Evolutionary conservation across 371 early-diverging fungal genomes (phyloP).

Genomic region (Sporodiniella umbellata): DNA sequence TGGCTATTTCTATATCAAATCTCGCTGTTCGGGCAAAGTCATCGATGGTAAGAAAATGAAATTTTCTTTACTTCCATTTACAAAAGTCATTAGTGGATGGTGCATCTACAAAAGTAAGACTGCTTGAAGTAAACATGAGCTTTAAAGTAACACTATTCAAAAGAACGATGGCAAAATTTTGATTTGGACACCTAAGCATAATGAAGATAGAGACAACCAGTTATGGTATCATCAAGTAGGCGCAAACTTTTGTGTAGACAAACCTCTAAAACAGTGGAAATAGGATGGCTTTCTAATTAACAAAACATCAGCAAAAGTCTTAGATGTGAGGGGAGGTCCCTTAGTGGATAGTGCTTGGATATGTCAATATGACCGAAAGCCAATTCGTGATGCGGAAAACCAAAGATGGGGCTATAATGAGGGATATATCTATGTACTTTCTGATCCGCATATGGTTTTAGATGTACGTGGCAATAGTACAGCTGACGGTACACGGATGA

Average conservation of each 20-base stretch:
- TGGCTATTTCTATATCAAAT: slow-evolving; percentile 48
- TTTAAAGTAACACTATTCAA: neutral
- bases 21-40: slow-evolving; percentile 39
- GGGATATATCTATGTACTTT: slow-evolving; percentile 40
- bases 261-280: neutral
- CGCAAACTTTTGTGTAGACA: neutral
- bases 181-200: slow-evolving; percentile 45
- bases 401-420: slow-evolving; percentile 43
- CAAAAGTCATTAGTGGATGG: slow-evolving; percentile 33
- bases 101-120: slow-evolving; percentile 25
- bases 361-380: slow-evolving; percentile 46
- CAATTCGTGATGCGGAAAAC: slow-evolving; percentile 35
- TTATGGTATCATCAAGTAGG: slow-evolving; percentile 45
- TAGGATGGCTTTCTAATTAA: slow-evolving; percentile 44
- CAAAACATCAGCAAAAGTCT: slow-evolving; percentile 37
- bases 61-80: neutral
- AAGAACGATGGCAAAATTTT: slow-evolving; percentile 44
- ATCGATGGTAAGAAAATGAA: slow-evolving; percentile 32
- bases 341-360: slow-evolving; percentile 32
- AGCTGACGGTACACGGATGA: slow-evolving; percentile 34
- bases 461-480: slow-evolving; percentile 31
- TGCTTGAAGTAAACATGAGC: neutral
- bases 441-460: slow-evolving; percentile 45
- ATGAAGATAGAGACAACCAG: slow-evolving; percentile 46
- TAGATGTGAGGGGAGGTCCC: slow-evolving; percentile 44